A percentile compares a stretch with the other conserved stretches of the same genome.
Conservation (phyloP, 176 grass and related monocot genomes). For the Eleusine indica region DNA sequence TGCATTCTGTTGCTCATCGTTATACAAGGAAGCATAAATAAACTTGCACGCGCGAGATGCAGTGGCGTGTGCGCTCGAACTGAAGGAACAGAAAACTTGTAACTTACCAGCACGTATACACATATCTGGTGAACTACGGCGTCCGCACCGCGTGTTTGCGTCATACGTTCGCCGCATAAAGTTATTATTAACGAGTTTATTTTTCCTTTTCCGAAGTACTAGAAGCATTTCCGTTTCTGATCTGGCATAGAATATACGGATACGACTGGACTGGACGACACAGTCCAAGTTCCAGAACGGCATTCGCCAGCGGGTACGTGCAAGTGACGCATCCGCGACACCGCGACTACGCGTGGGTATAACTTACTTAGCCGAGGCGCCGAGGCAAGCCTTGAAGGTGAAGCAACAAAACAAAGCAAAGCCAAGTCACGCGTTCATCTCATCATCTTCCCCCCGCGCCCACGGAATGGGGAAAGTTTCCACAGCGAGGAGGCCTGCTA, state of each 20-base stretch:
- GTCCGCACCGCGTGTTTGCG: neutral
- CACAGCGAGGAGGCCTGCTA: neutral
- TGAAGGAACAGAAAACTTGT: neutral
- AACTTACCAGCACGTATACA: neutral
- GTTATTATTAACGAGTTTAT: too few species aligned
- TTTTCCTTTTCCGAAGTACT: neutral
- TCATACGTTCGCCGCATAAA: too few species aligned
- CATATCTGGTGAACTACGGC: neutral
- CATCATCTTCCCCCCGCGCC: neutral
- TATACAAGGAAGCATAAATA: neutral
- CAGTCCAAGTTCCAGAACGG: neutral
- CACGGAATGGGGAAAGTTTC: neutral
- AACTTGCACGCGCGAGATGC: neutral
- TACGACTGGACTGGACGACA: neutral
- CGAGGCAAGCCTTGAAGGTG: neutral
- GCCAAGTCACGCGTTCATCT: neutral
- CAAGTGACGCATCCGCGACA: neutral
- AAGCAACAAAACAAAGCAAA: neutral
- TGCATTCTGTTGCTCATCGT: neutral
- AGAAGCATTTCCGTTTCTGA: neutral
- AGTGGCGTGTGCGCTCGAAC: neutral
- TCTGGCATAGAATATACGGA: neutral
- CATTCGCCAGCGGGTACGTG: neutral
- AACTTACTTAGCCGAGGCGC: neutral
- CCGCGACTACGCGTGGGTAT: neutral